Evolutionary conservation across 2,329 filamentous ascomycete species (phyloP).

Genomic region (Thielaviopsis ethacetica): DNA sequence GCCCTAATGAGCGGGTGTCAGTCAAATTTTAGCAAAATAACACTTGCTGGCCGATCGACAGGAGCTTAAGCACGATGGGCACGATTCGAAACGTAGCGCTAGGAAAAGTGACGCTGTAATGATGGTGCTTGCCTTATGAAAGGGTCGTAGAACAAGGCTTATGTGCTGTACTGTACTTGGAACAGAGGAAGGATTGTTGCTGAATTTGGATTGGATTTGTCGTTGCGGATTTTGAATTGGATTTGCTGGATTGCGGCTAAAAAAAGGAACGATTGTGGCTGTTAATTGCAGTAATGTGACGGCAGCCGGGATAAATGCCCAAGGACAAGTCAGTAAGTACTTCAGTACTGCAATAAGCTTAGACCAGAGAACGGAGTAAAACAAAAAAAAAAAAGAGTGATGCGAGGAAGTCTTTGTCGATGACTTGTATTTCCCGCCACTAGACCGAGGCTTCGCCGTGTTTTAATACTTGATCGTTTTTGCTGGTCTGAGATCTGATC

Average conservation of each 20-base stretch:
- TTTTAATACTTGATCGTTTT: not conserved
- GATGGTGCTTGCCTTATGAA: not conserved
- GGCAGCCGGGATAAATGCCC: not conserved
- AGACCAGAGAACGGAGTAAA: not conserved
- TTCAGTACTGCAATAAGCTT: not conserved
- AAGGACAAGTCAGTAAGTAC: too few species aligned
- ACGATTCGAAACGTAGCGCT: constrained; percentile 4
- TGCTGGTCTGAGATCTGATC: not conserved
- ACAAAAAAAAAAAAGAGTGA: not conserved
- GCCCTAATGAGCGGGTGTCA: not conserved
- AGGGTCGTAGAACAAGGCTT: not conserved
- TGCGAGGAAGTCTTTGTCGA: not conserved
- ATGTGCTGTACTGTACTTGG: too few species aligned
- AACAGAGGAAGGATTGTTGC: not conserved
- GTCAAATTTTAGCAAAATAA: not conserved
- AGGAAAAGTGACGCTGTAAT: not conserved
- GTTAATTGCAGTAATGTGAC: not conserved
- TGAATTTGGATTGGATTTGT: not conserved
- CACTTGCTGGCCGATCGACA: not conserved
- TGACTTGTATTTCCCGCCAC: not conserved
- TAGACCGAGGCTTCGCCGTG: not conserved
- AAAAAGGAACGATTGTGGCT: not conserved
- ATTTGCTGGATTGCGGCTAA: not conserved
- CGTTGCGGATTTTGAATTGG: not conserved
- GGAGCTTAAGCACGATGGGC: constrained; percentile 6